Percentiles rank a stretch among this genome's conserved stretches.
Conservation (phyloP, 2,329 filamentous ascomycete genomes). For the Fusarium musae region DNA sequence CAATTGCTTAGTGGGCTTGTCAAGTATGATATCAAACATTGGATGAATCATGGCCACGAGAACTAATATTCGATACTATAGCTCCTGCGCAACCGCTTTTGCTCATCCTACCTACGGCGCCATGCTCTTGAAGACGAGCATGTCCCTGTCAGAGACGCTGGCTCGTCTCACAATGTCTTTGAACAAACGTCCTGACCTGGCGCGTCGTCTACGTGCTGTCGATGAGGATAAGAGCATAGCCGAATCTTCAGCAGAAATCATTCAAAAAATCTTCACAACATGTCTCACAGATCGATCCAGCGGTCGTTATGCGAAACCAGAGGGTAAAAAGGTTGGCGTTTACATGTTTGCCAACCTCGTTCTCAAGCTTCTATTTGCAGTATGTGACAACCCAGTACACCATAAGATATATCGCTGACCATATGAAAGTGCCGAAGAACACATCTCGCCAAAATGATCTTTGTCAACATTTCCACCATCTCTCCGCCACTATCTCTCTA, state of each 20-base stretch:
- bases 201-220: constrained; percentile 69
- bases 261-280: constrained; percentile 90
- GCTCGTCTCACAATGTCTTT: constrained; percentile 86
- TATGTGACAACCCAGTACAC: constrained; percentile 49
- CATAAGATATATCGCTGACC: constrained; percentile 1
- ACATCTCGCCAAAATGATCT: constrained; percentile 85
- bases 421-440: constrained; percentile 76
- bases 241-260: constrained; percentile 87
- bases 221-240: constrained; percentile 80
- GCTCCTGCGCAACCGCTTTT: constrained; percentile 85
- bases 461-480: constrained; percentile 85
- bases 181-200: constrained; percentile 82
- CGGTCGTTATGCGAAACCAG: constrained; percentile 73
- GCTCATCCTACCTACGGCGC: constrained; percentile 82
- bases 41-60: background rate
- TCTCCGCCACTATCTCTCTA: constrained; percentile 85
- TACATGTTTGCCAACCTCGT: constrained; percentile 94
- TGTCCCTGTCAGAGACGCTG: constrained; percentile 83
- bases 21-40: constrained; percentile 65
- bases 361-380: constrained; percentile 86
- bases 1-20: constrained; percentile 77
- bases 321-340: constrained; percentile 87
- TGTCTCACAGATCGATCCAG: constrained; percentile 85
- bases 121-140: constrained; percentile 84
- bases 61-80: constrained; percentile 47